Evolutionary conservation across 1,284 basidiomycete genomes (phyloP).

Genomic region (Moniliophthora roreri): DNA sequence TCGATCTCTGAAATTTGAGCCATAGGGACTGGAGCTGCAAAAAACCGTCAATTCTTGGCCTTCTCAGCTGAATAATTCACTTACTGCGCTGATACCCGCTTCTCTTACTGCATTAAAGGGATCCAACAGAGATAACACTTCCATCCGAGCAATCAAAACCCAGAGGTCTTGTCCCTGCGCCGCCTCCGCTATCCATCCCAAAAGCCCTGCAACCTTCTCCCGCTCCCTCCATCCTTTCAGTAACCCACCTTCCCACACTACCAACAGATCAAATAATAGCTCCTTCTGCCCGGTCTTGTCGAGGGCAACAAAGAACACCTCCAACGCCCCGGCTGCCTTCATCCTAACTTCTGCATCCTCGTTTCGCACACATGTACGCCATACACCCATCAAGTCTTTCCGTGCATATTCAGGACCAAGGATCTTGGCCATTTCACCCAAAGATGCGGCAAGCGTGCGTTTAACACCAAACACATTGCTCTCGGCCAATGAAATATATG

Average conservation of each 20-base stretch:
- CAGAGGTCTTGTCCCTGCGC: slow-evolving; percentile 31
- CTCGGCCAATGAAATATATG: slow-evolving; percentile 67
- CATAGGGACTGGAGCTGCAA: slow-evolving; percentile 56
- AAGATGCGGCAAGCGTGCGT: slow-evolving; percentile 79
- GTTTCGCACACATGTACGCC: slow-evolving; percentile 59
- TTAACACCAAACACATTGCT: slow-evolving; percentile 66
- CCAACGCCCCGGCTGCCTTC: slow-evolving; percentile 66
- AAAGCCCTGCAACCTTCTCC: slow-evolving; percentile 62
- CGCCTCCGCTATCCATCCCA: slow-evolving; percentile 48
- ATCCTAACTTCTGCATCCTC: slow-evolving; percentile 72
- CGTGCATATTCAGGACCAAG: slow-evolving; percentile 72
- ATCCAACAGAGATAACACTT: slow-evolving; percentile 75
- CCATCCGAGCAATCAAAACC: slow-evolving; percentile 38
- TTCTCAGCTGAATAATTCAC: slow-evolving; percentile 32
- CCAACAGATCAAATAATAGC: slow-evolving; percentile 56
- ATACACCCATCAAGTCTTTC: slow-evolving; percentile 74
- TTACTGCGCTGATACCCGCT: slow-evolving; percentile 65
- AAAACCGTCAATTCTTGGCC: not conserved
- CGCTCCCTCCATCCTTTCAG: slow-evolving; percentile 85
- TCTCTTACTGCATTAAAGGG: slow-evolving; percentile 83
- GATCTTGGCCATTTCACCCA: slow-evolving; percentile 90
- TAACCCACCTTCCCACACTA: slow-evolving; percentile 60
- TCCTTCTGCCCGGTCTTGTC: slow-evolving; percentile 45
- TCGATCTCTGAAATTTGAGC: slow-evolving; percentile 41
- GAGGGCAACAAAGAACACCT: slow-evolving; percentile 58